These are phyloP conservation scores for Arabis hirsuta DNA, from an alignment of 345 rosid genomes.

Conservation along the genomic window DNA sequence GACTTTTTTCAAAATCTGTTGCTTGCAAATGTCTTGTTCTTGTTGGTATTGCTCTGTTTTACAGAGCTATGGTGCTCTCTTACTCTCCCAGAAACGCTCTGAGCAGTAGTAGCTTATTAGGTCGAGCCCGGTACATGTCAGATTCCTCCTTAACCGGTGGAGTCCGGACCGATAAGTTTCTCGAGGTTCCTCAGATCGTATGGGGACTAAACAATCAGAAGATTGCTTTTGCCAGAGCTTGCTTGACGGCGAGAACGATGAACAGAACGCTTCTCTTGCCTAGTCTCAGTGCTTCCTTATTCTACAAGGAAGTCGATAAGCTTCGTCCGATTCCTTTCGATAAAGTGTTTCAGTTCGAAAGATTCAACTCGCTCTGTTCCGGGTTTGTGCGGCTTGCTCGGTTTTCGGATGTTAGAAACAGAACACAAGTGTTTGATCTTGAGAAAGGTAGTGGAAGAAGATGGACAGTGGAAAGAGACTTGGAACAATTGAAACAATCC, in stretches of 20 bases:
- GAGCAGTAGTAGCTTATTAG: slow-evolving; percentile 29
- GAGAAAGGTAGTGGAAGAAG: slow-evolving; percentile 96
- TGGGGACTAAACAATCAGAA: slow-evolving; percentile 99
- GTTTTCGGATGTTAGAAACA: slow-evolving; percentile 60
- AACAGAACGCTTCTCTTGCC: slow-evolving; percentile 95
- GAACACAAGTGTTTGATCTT: slow-evolving; percentile 50
- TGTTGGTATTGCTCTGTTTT: slow-evolving; percentile 54
- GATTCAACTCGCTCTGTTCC: slow-evolving; percentile 69
- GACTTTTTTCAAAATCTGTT: slow-evolving; percentile 51
- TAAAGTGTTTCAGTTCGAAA: slow-evolving; percentile 72
- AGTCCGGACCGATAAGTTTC: slow-evolving; percentile 63
- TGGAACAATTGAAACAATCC: slow-evolving; percentile 65
- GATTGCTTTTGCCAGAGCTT: slow-evolving; percentile 96
- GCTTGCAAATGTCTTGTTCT: slow-evolving; percentile 65
- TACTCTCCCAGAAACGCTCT: slow-evolving; percentile 45
- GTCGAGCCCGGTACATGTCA: slow-evolving; percentile 35
- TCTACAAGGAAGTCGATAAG: slow-evolving; percentile 83
- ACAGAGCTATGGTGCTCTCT: slow-evolving; percentile 54
- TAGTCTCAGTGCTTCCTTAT: slow-evolving; percentile 87
- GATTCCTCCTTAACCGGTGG: slow-evolving; percentile 44
- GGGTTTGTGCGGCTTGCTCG: slow-evolving; percentile 77
- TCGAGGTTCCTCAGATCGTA: slow-evolving; percentile 92
- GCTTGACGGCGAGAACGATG: slow-evolving; percentile 82
- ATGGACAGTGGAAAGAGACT: slow-evolving; percentile 83
- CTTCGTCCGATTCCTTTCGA: slow-evolving; percentile 82